These are phyloP conservation scores for Cladosporium sp. DNA, from an alignment of 2,329 filamentous ascomycete species.

Conservation along the genomic window DNA sequence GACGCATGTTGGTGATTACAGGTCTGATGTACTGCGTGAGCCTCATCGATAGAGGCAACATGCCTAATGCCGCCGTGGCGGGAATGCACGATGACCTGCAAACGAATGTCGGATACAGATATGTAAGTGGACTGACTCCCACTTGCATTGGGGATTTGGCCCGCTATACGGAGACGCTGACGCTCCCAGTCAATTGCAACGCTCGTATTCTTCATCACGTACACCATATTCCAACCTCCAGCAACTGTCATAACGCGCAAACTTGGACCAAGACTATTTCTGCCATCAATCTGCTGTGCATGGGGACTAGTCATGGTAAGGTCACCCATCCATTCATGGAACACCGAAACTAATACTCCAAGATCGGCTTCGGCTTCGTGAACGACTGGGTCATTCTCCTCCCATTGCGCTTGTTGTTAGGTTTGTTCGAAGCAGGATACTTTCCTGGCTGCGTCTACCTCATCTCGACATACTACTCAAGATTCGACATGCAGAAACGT, in stretches of 20 bases:
- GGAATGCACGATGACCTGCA: constrained; percentile 43
- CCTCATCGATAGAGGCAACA: constrained; percentile 74
- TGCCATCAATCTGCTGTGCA: constrained; percentile 38
- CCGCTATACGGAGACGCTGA: too few species aligned
- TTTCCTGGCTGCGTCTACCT: constrained; percentile 62
- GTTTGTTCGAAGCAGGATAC: constrained; percentile 53
- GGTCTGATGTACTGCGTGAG: constrained; percentile 55
- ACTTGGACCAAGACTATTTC: constrained; percentile 46
- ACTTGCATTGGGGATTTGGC: too few species aligned
- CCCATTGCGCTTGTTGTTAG: constrained; percentile 55
- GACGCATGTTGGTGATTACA: constrained; percentile 38
- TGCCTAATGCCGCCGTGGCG: constrained; percentile 66
- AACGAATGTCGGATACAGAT: constrained; percentile 4
- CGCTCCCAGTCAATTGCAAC: constrained; percentile 43
- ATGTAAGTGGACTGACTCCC: neutral
- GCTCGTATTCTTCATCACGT: constrained; percentile 69
- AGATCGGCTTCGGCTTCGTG: constrained; percentile 53
- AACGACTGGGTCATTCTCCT: constrained; percentile 49
- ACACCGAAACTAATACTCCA: too few species aligned
- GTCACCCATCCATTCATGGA: neutral
- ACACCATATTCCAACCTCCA: constrained; percentile 66
- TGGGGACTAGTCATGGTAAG: constrained; percentile 61
- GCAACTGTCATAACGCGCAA: constrained; percentile 65
- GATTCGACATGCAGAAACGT: constrained; percentile 9
- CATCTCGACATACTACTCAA: constrained; percentile 53